Base-by-base conservation (phyloP, 345 rosid genomes). In the Boechera divaricarpa region DNA sequence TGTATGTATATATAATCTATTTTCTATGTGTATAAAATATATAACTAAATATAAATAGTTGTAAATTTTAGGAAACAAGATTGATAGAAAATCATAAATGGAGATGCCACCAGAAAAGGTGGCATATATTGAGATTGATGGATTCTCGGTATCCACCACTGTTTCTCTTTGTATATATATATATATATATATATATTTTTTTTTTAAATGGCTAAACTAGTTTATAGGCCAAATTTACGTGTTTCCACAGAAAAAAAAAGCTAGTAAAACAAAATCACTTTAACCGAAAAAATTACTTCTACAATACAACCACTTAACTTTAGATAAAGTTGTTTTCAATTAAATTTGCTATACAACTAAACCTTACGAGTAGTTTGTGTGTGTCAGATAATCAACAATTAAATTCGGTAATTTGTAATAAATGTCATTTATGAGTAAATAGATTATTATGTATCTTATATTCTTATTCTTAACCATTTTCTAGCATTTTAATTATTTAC, bases 71-170 rank as follows among this genome's bases (percentile, higher is more conserved):
- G 35, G 57, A 67, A 41, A 65, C 62, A 58, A 38, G 63, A 69
- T 57, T 77, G 67, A 74, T 71, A 36, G 72, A 77, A 71, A 57
- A 49, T 57, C 54, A 77, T 71, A 71, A 77, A 71, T 71, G 47
- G 77, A 71, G 73, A 71, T 77, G 81, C 76, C 76, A 77, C 71
- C 52, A 77, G 8, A 77, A 70, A 70, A 70, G 72, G 61, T 77
- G 57, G 73, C 77, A 72, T 72, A 58, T 42, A 21, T 72, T 72
- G 47, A 78, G 77, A 78, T 72, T 78, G 81, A 78, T 78, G 68
- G 81, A 72, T 78, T 72, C 81, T 78, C 16, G 56, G 63, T 78
- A 71, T 65, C 73, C 62, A 71, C 77, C 68, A 65, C 48, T 63
- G 0, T 48, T 56, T 54, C 9, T 54, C 39, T 42, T 8, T 31